Percentiles rank a stretch among this genome's conserved stretches.
Conservation (phyloP, 1,284 basidiomycete species). For the Clitocybe nebularis region DNA sequence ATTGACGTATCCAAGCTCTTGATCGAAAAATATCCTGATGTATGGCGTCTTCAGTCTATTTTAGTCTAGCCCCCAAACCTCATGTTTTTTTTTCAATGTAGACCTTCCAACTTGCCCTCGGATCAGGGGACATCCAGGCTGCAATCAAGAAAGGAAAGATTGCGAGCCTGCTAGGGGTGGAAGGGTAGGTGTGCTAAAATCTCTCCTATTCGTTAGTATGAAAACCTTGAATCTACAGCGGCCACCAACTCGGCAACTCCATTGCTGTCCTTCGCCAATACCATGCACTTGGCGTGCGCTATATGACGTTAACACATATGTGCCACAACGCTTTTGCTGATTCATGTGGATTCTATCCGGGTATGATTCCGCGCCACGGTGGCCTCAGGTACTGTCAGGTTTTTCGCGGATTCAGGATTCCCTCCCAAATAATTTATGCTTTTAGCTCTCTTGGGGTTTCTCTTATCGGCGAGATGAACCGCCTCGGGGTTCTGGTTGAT, state of each 20-base stretch:
- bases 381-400: slow-evolving; percentile 60
- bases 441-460: slow-evolving; percentile 60
- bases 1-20: slow-evolving; percentile 81
- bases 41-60: slow-evolving; percentile 25
- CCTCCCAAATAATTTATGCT: slow-evolving; percentile 8
- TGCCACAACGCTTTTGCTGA: slow-evolving; percentile 95
- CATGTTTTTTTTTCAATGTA: slow-evolving; percentile 43
- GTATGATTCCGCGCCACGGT: slow-evolving; percentile 54
- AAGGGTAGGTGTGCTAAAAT: slow-evolving; percentile 59
- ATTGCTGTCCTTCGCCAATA: slow-evolving; percentile 77
- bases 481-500: slow-evolving; percentile 82
- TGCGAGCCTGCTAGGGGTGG: slow-evolving; percentile 84
- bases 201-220: too few species aligned
- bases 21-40: slow-evolving; percentile 75
- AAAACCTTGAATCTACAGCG: slow-evolving; percentile 46
- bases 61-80: background rate
- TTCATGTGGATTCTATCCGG: slow-evolving; percentile 62
- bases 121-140: slow-evolving; percentile 56
- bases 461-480: slow-evolving; percentile 88
- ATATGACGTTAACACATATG: slow-evolving; percentile 83
- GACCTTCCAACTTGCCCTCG: slow-evolving; percentile 68
- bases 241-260: slow-evolving; percentile 88
- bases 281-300: slow-evolving; percentile 80
- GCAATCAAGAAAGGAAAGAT: slow-evolving; percentile 73
- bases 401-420: background rate